Evolutionary conservation across 2,329 filamentous ascomycete genomes (phyloP), one percentile per base, ranked within the genome.

Genomic region (Monascus ruber): DNA sequence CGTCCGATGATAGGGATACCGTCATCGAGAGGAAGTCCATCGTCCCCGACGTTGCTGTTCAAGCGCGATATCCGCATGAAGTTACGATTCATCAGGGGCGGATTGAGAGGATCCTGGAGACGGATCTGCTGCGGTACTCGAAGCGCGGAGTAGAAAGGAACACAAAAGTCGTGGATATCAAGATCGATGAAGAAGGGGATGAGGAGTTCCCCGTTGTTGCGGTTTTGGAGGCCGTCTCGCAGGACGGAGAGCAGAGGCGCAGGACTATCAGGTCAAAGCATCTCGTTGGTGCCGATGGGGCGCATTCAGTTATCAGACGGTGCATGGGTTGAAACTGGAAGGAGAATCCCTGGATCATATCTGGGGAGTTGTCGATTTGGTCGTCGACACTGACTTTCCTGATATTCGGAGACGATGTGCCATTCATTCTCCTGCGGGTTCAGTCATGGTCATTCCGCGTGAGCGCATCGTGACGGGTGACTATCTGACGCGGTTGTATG

Each of bases 371-470:
- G 82, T 85, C 66, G 82, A 86, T 51, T 73, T 81, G 28, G 78
- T 85, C 2, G 77, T 83, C 24, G 70, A 76, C 53, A 85, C 81
- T 0, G 72, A 85, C 51, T 86, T 86, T 47, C 82, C 83, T 0
- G 83, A 89, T 54, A 84, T 87, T 51, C 81, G 84, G 70, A 81
- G 82, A 71, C 81, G 83, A 67, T 83, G 79, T 50, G 83, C 80
- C 1, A 83, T 87, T 42, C 83, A 86, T 56, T 85, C 81, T 3
- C 70, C 76, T 34, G 69, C 80, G 41, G 83, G 83, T 1, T 85
- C 81, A 11, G 79, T 88, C 53, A 83, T 88, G 76, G 79, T 87
- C 4, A 87, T 89, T 41, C 83, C 83, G 1, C 71, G 81, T 24
- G 81, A 85, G 56, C 69, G 69, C 1, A 71, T 74, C 39, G 63